Evolutionary conservation across 73 alveolate genomes (phyloP).

Genomic region (Uronychia setigera): DNA sequence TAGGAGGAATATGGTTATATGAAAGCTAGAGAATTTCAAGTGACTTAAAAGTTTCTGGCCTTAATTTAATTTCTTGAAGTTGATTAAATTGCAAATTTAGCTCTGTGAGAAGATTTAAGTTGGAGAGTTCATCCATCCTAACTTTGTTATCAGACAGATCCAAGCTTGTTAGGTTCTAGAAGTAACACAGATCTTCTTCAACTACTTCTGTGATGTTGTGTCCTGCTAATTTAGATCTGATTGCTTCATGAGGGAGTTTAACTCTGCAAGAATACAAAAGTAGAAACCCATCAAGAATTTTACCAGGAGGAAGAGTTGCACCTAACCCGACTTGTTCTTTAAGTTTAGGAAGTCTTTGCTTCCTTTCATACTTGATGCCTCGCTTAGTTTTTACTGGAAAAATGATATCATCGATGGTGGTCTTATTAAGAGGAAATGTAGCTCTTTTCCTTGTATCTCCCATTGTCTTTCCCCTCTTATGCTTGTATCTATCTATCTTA

Average conservation of each 20-base stretch:
- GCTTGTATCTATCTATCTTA: background rate
- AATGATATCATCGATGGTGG: conserved; percentile 55
- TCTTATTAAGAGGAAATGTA: conserved; percentile 37
- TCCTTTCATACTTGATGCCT: conserved; percentile 53
- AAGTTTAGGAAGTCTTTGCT: conserved; percentile 3
- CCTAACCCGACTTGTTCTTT: background rate
- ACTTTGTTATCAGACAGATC: conserved; percentile 64
- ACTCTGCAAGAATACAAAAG: conserved; percentile 66
- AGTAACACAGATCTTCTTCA: conserved; percentile 66
- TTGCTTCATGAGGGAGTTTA: conserved; percentile 68
- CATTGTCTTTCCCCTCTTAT: background rate
- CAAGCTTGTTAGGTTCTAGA: conserved; percentile 52
- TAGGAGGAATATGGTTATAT: conserved; percentile 43
- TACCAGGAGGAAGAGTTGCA: conserved; percentile 20
- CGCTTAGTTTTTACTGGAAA: conserved; percentile 59
- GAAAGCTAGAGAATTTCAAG: conserved; percentile 47
- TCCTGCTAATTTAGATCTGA: conserved; percentile 52
- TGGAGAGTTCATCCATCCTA: conserved; percentile 42
- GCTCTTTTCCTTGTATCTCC: background rate
- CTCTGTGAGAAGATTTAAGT: conserved; percentile 46
- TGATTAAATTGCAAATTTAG: conserved; percentile 57
- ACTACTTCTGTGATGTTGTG: conserved; percentile 60
- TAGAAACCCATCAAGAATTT: conserved; percentile 66
- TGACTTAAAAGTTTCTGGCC: conserved; percentile 41
- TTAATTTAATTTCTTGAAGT: background rate